Evolutionary conservation across 2,329 filamentous ascomycete species (phyloP), one percentile per base, ranked within the genome.

Genomic region (Alternaria sp.): DNA sequence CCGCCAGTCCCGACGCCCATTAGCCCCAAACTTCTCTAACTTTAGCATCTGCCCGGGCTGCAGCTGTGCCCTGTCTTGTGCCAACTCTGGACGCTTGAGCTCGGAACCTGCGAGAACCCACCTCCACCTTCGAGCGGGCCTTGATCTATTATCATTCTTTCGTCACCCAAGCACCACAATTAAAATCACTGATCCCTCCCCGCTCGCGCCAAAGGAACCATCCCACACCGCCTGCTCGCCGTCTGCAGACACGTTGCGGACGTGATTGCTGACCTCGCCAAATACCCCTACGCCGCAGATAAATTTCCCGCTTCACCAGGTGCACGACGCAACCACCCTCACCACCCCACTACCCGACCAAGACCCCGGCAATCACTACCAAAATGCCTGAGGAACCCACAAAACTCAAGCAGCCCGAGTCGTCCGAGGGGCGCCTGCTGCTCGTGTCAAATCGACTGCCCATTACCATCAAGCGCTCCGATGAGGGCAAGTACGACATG

Each of bases 361-460:
- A 44, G 28, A 53, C 57, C 20, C 24, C 39, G 12, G 38, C 24
- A 51, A 22, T 46, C 46, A 41, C 41, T 44, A 41, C 61, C 54
- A 65, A 54, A 9, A 73, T 76, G 65, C 51, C 66, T 16, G 67
- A 79, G 54, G 72, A 73, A 57, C 73, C 76, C 30, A 75, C 75
- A 20, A 73, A 68, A 44, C 59, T 73, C 24, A 64, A 71, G 43
- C 63, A 66, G 55, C 69, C 62, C 51, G 66, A 70, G 51, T 63
- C 63, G 14, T 64, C 65, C 16, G 73, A 77, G 46, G 82, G 82
- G 42, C 81, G 87, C 49, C 85, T 97, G 54, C 87, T 97, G 52
- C 89, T 98, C 48, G 89, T 97, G 70, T 97, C 94, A 36, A 99
- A 99, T 78, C 92, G 95, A 55, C 86, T 98, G 42, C 94, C 95